Conservation (phyloP, 805 yeast genomes). For the Candida endomychidarum region DNA sequence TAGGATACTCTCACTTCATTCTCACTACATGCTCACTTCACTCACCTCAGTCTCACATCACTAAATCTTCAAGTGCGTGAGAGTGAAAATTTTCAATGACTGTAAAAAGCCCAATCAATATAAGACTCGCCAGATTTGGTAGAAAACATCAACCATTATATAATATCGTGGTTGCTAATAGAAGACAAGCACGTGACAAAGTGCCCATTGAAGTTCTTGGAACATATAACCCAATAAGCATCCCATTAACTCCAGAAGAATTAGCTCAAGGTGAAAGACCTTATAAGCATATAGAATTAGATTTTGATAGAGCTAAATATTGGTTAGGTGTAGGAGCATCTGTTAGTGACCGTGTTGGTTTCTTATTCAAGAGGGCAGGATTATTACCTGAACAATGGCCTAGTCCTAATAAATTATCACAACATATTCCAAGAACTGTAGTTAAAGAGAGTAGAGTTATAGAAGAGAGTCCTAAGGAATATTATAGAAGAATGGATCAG, state of each 20-base stretch:
- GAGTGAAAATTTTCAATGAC: constrained; percentile 12
- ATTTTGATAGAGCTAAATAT: constrained; percentile 86
- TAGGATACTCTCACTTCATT: not conserved
- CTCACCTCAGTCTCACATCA: not conserved
- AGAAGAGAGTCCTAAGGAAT: constrained; percentile 33
- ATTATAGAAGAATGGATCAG: constrained; percentile 32
- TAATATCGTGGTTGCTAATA: constrained; percentile 86
- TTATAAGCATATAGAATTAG: constrained; percentile 76
- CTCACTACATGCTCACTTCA: not conserved
- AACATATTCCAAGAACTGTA: constrained; percentile 31
- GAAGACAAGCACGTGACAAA: constrained; percentile 74
- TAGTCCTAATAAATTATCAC: constrained; percentile 41
- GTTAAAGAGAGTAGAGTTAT: constrained; percentile 25
- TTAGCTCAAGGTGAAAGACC: constrained; percentile 56
- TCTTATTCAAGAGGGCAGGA: constrained; percentile 77
- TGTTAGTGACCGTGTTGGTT: constrained; percentile 79
- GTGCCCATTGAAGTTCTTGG: constrained; percentile 95
- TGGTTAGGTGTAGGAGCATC: constrained; percentile 99
- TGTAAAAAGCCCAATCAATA: constrained; percentile 55
- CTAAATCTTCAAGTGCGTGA: no score
- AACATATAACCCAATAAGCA: constrained; percentile 83
- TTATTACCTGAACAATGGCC: constrained; percentile 62
- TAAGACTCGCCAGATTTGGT: constrained; percentile 91
- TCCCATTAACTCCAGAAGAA: constrained; percentile 64
- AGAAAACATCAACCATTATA: constrained; percentile 83